Conservation (phyloP, 1,284 basidiomycete species). For the Moniliella sp. region DNA sequence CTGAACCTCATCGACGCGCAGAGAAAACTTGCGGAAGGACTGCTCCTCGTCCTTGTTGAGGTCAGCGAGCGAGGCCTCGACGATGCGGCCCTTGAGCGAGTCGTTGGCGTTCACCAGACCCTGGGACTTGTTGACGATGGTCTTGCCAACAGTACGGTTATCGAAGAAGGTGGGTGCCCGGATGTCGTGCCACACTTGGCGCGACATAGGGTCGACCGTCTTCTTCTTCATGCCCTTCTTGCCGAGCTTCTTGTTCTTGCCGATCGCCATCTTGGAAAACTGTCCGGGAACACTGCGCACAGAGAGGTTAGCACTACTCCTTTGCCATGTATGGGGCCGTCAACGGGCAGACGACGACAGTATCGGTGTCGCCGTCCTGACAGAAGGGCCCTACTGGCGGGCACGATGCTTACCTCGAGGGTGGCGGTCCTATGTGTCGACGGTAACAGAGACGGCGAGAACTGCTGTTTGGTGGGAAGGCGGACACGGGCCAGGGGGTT, state of each 20-base stretch:
- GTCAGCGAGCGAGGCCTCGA: slow-evolving; percentile 90
- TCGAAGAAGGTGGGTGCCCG: slow-evolving; percentile 97
- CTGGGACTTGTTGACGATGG: slow-evolving; percentile 89
- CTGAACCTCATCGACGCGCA: slow-evolving; percentile 89
- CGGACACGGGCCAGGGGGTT: too few relatives aligned
- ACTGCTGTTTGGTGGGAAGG: too few relatives aligned
- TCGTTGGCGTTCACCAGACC: slow-evolving; percentile 98
- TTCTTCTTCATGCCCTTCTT: slow-evolving; percentile 98
- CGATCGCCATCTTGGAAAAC: slow-evolving; percentile 33
- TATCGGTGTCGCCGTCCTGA: too few relatives aligned
- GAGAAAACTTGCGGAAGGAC: slow-evolving; percentile 96
- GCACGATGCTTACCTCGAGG: too few relatives aligned
- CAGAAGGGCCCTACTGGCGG: too few relatives aligned
- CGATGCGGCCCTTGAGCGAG: slow-evolving; percentile 84
- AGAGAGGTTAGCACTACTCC: too few relatives aligned
- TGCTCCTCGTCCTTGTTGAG: slow-evolving; percentile 99
- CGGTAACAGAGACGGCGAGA: too few relatives aligned
- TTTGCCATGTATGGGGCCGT: too few relatives aligned
- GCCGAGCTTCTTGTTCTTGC: slow-evolving; percentile 88
- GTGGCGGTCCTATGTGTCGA: too few relatives aligned
- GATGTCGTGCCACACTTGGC: slow-evolving; percentile 99
- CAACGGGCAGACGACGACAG: too few relatives aligned
- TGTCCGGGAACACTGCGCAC: too few relatives aligned
- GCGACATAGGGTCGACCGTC: slow-evolving; percentile 98
- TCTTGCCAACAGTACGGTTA: slow-evolving; percentile 89